phyloP scores from a whole-genome alignment of 176 grass and related monocot genomes.

The Avena insularis region DNA sequence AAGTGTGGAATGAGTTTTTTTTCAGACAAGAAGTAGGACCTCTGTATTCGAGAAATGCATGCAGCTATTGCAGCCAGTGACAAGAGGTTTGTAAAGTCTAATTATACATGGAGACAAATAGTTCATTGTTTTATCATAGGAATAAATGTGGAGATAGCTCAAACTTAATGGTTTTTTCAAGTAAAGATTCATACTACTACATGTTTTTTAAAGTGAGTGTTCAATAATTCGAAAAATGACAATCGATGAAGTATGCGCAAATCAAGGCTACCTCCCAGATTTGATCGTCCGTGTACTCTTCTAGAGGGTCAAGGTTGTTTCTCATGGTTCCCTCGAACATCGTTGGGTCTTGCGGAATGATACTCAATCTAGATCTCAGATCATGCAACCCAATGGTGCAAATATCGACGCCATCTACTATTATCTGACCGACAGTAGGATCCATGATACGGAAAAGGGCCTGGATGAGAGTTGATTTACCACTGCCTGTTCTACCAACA shows the following conservation, averaged over 20 bases:
- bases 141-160: not conserved
- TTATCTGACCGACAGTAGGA: conserved; percentile 64
- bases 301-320: conserved; percentile 88
- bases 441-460: conserved; percentile 81
- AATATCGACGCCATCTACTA: conserved; percentile 71
- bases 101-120: not conserved
- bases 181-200: not conserved
- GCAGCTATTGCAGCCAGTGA: not conserved
- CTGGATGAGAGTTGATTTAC: conserved; percentile 91
- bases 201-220: not conserved
- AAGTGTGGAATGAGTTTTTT: not conserved
- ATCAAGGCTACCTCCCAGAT: conserved; percentile 75
- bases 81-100: not conserved
- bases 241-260: not conserved
- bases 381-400: conserved; percentile 78
- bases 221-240: not conserved
- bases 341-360: conserved; percentile 89
- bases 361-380: conserved; percentile 77
- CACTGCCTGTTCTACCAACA: conserved; percentile 87
- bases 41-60: not conserved
- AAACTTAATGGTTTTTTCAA: not conserved
- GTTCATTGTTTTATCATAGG: not conserved
- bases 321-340: conserved; percentile 89
- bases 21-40: not conserved
- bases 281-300: conserved; percentile 72